Evolutionary conservation across 208 protist species (phyloP), one percentile per base, ranked within the genome.

Genomic region (Naegleria fowleri): DNA sequence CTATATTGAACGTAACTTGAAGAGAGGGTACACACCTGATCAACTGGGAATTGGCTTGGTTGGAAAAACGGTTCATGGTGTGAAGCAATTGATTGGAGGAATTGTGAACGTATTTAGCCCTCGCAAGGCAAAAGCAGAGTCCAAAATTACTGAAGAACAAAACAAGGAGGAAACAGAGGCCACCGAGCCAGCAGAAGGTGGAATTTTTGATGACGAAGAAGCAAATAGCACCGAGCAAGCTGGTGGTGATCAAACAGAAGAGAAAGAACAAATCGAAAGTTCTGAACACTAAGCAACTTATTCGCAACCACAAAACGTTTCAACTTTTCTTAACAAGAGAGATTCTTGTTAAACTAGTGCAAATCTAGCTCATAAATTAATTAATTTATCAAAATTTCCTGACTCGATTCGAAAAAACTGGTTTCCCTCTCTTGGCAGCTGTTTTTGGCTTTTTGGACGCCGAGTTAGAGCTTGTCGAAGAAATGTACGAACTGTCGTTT

Each of bases 1-100:
- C 0, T 93, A 93, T 76, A 86, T 93, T 38, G 90, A 52, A 83
- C 51, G 92, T 79, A 93, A 93, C 40, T 67, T 93, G 4, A 51
- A 86, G 1, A 88, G 92, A 83, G 92, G 92, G 9, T 93, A 93
- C 79, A 93, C 36, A 16, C 5, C n/a, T 9, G 36, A 89, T 19
- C 36, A 89, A 67, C 22, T 89, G 29, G 39, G 39, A 29, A 29
- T 89, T 75, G 29, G 48, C 25, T 89, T 89, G n/a, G 6, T 79
- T 36, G 67, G n/a, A 79, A 79, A 36, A 79, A 33, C 67, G 5
- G 6, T 13, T 15, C 25, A 79, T 36, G 29, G 16, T 29, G 19
- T 79, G 7, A 79, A 79, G 67, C 19, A 79, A 36, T 29, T 29
- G 9, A 36, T 79, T 33, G 25, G n/a, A 79, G 16, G 29, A 6